A percentile compares a stretch with the other conserved stretches of the same genome.
phyloP scores from a whole-genome alignment of 2,329 filamentous ascomycete genomes.

The Fusarium sarcochroum region DNA sequence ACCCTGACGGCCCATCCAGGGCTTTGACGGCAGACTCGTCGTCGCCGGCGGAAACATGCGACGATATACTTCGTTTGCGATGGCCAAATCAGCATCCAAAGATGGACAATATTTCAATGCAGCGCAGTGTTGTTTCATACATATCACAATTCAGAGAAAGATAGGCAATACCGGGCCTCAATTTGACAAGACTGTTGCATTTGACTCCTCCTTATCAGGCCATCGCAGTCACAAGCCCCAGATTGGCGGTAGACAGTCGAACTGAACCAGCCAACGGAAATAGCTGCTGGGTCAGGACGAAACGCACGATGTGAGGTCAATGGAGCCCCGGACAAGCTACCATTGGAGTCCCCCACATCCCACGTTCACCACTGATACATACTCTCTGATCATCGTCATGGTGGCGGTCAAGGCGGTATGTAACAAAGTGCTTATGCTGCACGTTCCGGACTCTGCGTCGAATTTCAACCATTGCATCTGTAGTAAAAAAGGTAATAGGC shows the following conservation, averaged over 20 bases:
- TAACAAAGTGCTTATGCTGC: constrained; percentile 4
- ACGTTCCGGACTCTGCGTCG: background rate
- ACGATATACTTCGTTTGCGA: background rate
- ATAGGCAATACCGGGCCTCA: constrained; percentile 17
- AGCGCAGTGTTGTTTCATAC: constrained; percentile 8
- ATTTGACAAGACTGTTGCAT: constrained; percentile 17
- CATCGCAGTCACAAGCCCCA: constrained; percentile 25
- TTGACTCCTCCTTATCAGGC: constrained; percentile 30
- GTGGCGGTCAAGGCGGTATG: constrained; percentile 31
- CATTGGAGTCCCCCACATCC: constrained; percentile 38
- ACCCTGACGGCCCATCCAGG: constrained; percentile 5
- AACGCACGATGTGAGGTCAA: constrained; percentile 39
- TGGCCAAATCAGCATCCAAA: background rate
- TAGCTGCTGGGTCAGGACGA: constrained; percentile 29
- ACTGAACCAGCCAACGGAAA: constrained; percentile 31
- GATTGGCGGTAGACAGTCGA: constrained; percentile 18
- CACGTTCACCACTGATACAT: constrained; percentile 31
- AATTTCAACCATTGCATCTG: background rate
- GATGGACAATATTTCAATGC: constrained; percentile 8
- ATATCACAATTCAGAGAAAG: constrained; percentile 6
- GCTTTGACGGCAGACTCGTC: background rate
- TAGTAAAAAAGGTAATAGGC: background rate
- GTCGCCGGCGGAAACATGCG: background rate
- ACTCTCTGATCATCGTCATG: constrained; percentile 10
- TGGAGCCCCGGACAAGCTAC: constrained; percentile 33